Conservation (phyloP, 2,329 filamentous ascomycete species). For the Botrytis cinerea region DNA sequence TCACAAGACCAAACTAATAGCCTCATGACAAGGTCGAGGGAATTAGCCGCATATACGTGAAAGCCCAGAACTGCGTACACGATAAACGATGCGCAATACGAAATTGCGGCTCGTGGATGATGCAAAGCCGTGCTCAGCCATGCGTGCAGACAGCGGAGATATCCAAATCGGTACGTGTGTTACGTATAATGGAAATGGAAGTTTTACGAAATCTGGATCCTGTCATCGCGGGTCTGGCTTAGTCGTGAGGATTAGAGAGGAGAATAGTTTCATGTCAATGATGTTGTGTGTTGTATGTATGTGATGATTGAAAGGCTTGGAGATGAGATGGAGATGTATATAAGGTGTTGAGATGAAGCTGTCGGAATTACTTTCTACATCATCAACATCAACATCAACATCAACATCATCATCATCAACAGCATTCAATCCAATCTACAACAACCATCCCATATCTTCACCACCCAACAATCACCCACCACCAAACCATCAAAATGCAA, state of each 20-base stretch:
- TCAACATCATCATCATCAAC: background rate
- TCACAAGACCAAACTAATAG: background rate
- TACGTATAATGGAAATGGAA: background rate
- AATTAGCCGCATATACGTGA: background rate
- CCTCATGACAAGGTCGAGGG: background rate
- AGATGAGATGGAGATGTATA: background rate
- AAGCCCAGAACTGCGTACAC: background rate
- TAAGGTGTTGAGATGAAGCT: background rate
- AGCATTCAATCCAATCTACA: background rate
- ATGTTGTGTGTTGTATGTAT: background rate
- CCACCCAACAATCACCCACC: background rate
- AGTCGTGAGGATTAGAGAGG: background rate
- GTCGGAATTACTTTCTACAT: background rate
- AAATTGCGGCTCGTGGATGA: background rate
- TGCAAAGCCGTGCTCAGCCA: background rate
- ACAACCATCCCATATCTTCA: background rate
- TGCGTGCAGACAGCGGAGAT: background rate
- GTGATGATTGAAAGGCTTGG: background rate
- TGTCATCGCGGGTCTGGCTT: background rate
- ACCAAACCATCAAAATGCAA: constrained; percentile 2
- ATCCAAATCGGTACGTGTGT: background rate
- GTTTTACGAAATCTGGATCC: background rate
- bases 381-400: background rate
- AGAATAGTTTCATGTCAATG: background rate
- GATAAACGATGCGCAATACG: background rate